Base-by-base conservation (phyloP, 495 filamentous ascomycete species). In the Entonaema liquescens region DNA sequence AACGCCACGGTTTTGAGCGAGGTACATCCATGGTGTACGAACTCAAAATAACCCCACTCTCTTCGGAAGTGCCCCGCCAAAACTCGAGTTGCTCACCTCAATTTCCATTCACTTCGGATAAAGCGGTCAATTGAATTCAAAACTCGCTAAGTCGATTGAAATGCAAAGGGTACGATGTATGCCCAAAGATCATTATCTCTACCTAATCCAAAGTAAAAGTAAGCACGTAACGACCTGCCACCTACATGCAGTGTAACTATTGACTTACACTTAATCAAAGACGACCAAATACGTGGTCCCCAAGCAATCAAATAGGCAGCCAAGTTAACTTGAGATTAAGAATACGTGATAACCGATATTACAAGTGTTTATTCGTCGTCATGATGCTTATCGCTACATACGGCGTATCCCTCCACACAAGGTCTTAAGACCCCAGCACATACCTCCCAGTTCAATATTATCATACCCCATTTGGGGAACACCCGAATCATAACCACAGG, bases 61-160 rank as follows among this genome's bases (percentile, higher is more conserved):
- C 5, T 47, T 11, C 4, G 19, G 42, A 5, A 47, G 61, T 49
- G 61, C 61, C 56, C 61, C 61, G 56, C 67, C 49, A 58, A 40
- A 47, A 23, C 19, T 23, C 55, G 6, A 15, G 15, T 26, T 62
- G 69, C 23, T 67, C 54, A 72, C 67, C 69, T 64, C 21, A 64
- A 72, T 72, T 68, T 68, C 9, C 9, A 59, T 63, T 66, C 11
- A 59, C 36, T 61, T 8, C 17, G 29, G 57, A 66, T 52, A 49
- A 62, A 71, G 68, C 68, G 68, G 68, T 71, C 62, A 67, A 29
- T 49, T 31, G 13, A 56, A 42, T 55, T 47, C 19, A 3, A 65
- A 70, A 36, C 47, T 65, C 67, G 61, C 60, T 65, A 55, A 33
- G 11, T 9, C 31, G n/a, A n/a, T n/a, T n/a, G n/a, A n/a, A n/a